Percentiles rank a stretch among this genome's conserved stretches.
phyloP scores from a whole-genome alignment of 768 basidiomycete species.

The Lactifluus pinguis region DNA sequence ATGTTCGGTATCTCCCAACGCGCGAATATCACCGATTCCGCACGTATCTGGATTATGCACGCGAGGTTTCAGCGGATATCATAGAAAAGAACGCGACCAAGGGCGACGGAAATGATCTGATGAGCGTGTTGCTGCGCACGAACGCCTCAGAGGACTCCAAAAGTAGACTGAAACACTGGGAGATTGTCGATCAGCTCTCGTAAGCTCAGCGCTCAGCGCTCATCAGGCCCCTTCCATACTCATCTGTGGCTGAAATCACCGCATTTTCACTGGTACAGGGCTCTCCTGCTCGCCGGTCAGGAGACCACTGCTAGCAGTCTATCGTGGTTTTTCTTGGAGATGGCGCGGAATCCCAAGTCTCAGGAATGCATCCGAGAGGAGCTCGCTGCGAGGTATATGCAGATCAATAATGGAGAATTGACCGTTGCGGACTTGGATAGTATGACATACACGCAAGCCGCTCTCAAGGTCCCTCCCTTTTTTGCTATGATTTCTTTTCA shows the following conservation, averaged over 20 bases:
- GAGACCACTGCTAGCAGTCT: slow-evolving; percentile 20
- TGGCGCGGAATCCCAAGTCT: slow-evolving; percentile 14
- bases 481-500: not conserved
- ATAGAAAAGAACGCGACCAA: not conserved
- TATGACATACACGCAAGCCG: slow-evolving; percentile 7
- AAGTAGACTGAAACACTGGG: not conserved
- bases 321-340: slow-evolving; percentile 17
- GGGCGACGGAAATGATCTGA: slow-evolving; percentile 2
- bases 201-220: not conserved
- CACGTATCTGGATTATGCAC: not conserved
- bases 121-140: slow-evolving; percentile 6
- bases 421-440: slow-evolving; percentile 10
- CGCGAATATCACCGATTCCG: slow-evolving; percentile 8
- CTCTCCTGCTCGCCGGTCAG: slow-evolving; percentile 20
- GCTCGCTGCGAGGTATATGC: slow-evolving; percentile 1
- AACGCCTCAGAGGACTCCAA: slow-evolving; percentile 4
- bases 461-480: slow-evolving; percentile 9
- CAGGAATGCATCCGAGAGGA: slow-evolving; percentile 18
- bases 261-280: not conserved
- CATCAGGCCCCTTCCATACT: too few species aligned
- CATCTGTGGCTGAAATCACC: not conserved
- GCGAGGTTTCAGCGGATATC: not conserved
- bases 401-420: not conserved
- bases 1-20: slow-evolving; percentile 1
- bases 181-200: slow-evolving; percentile 13